A percentile compares a stretch with the other conserved stretches of the same genome.
Evolutionary conservation across 805 yeast species (phyloP).

Genomic region (Metschnikowia gelsemii): DNA sequence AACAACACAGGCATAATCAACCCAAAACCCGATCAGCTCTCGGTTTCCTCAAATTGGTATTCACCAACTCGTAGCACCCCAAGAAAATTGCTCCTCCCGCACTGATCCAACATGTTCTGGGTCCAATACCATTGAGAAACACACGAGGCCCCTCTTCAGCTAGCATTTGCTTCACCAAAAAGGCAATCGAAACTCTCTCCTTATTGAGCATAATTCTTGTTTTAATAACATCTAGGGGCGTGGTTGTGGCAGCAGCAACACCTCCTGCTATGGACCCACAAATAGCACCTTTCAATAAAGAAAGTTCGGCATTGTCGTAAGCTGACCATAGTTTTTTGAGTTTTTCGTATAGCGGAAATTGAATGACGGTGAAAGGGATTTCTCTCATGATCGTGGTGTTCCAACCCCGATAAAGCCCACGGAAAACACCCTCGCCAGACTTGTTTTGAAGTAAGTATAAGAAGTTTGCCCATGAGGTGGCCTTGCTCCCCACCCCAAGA

Average conservation of each 20-base stretch:
- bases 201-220: constrained; percentile 81
- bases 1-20: too few species aligned
- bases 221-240: constrained; percentile 77
- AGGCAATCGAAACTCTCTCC: constrained; percentile 44
- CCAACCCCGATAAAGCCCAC: constrained; percentile 92
- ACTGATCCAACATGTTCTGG: constrained; percentile 95
- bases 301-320: constrained; percentile 39
- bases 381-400: constrained; percentile 89
- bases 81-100: constrained; percentile 98
- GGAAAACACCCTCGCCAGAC: constrained; percentile 73
- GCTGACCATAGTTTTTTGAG: constrained; percentile 62
- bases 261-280: constrained; percentile 86
- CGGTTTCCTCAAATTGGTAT: constrained; percentile 24
- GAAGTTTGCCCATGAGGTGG: constrained; percentile 71
- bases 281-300: constrained; percentile 75
- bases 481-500: constrained; percentile 30
- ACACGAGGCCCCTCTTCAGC: constrained; percentile 71
- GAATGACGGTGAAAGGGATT: constrained; percentile 94
- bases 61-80: constrained; percentile 84
- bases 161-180: constrained; percentile 52
- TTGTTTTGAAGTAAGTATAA: constrained; percentile 57
- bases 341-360: constrained; percentile 89
- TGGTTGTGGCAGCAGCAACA: constrained; percentile 75
- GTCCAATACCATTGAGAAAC: constrained; percentile 85
- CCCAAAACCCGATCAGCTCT: not conserved